These are phyloP conservation scores for Talaromyces liani DNA, from an alignment of 495 filamentous ascomycete genomes.

Conservation along the genomic window DNA sequence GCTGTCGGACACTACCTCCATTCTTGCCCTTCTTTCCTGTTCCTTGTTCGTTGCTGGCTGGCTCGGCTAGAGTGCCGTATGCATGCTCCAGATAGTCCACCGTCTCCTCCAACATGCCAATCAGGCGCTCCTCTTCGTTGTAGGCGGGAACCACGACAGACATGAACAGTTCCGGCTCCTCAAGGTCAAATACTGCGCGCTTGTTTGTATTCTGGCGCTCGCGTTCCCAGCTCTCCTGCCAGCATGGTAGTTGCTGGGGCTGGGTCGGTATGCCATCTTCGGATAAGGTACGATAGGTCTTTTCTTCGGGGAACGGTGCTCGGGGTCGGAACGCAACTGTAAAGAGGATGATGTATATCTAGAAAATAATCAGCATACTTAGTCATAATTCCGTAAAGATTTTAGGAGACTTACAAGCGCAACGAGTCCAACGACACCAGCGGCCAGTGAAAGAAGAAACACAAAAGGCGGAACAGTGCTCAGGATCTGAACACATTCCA, in stretches of 20 bases:
- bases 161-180: constrained; percentile 57
- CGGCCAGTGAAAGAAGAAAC: constrained; percentile 20
- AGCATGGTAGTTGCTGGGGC: constrained; percentile 66
- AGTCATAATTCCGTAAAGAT: not conserved
- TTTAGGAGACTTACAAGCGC: constrained; percentile 24
- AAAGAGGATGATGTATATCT: constrained; percentile 67
- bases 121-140: constrained; percentile 81
- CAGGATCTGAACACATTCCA: constrained; percentile 25
- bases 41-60: constrained; percentile 8
- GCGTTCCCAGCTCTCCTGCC: constrained; percentile 64
- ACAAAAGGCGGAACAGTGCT: constrained; percentile 24
- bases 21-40: not conserved
- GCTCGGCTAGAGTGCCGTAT: constrained; percentile 51
- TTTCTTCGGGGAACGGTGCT: constrained; percentile 65
- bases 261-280: constrained; percentile 53
- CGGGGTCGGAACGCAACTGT: constrained; percentile 78
- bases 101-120: constrained; percentile 82
- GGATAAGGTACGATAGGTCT: constrained; percentile 70
- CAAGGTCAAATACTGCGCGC: constrained; percentile 31
- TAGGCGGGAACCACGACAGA: constrained; percentile 91
- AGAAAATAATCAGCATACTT: not conserved
- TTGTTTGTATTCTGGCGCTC: constrained; percentile 34
- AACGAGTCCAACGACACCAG: constrained; percentile 26
- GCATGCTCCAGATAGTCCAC: constrained; percentile 71
- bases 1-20: not conserved